phyloP scores from a whole-genome alignment of 306 rosid species.

The Clitoria ternatea region DNA sequence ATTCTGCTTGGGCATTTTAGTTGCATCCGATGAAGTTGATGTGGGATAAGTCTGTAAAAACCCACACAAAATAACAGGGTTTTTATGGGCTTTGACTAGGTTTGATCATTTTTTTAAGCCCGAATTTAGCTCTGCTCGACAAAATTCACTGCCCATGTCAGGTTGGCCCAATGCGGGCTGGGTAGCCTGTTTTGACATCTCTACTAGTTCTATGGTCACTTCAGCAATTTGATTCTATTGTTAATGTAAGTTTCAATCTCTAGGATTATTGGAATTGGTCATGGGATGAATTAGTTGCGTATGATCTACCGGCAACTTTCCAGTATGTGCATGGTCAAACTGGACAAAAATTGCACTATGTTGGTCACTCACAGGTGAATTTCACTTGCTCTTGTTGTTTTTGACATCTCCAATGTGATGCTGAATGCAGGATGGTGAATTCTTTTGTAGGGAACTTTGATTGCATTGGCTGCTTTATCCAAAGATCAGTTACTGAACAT shows the following conservation, averaged over 20 bases:
- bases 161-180: too few relatives aligned
- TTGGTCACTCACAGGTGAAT: slow-evolving; percentile 89
- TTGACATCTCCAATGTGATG: neutral
- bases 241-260: neutral
- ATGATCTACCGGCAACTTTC: slow-evolving; percentile 82
- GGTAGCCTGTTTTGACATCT: too few relatives aligned
- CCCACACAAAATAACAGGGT: too few relatives aligned
- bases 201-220: too few relatives aligned
- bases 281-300: slow-evolving; percentile 94
- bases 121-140: too few relatives aligned
- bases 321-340: slow-evolving; percentile 70
- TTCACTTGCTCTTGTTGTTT: neutral
- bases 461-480: slow-evolving; percentile 74
- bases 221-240: slow-evolving; percentile 14
- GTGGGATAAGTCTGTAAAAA: too few relatives aligned
- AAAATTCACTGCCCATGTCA: too few relatives aligned
- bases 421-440: neutral
- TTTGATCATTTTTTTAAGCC: too few relatives aligned
- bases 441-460: slow-evolving; percentile 72
- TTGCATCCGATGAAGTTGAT: too few relatives aligned
- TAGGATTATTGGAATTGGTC: slow-evolving; percentile 88
- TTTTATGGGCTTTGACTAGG: too few relatives aligned
- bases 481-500: slow-evolving; percentile 46
- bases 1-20: too few relatives aligned
- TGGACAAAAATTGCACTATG: slow-evolving; percentile 71